These are phyloP conservation scores for Quercus dentata DNA, from an alignment of 306 rosid species.

Conservation along the genomic window DNA sequence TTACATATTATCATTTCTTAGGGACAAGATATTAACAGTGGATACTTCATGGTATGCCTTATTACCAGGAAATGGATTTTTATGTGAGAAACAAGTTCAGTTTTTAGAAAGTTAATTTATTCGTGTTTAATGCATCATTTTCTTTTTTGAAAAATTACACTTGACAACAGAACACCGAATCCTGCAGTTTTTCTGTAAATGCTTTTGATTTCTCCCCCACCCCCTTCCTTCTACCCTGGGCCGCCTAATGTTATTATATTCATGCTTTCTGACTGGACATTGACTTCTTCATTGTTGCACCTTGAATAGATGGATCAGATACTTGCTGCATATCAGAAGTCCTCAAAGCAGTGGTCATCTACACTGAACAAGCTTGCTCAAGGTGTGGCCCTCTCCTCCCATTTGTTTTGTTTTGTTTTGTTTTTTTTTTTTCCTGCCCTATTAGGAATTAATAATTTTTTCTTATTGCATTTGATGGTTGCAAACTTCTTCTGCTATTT, in stretches of 20 bases:
- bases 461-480: not conserved
- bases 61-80: not conserved
- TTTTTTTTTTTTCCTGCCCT: not conserved
- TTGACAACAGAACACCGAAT: not conserved
- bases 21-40: not conserved
- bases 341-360: conserved; percentile 92
- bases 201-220: too few relatives aligned
- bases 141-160: not conserved
- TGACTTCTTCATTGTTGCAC: not conserved
- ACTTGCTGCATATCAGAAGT: conserved; percentile 67
- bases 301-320: conserved; percentile 39
- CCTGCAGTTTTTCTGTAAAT: not conserved
- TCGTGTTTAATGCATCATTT: not conserved
- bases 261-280: not conserved
- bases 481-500: not conserved
- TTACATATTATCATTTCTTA: not conserved
- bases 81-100: not conserved
- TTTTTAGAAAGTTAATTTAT: not conserved
- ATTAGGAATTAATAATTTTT: not conserved
- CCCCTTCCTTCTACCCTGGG: too few relatives aligned
- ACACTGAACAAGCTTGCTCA: conserved; percentile 54
- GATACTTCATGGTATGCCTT: not conserved
- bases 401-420: too few relatives aligned
- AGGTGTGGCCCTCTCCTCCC: conserved; percentile 26
- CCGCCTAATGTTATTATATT: not conserved